Percentiles rank a stretch among this genome's conserved stretches.
These are phyloP conservation scores for Phytopythium helicoides DNA, from an alignment of 352 stramenopile genomes.

Conservation along the genomic window DNA sequence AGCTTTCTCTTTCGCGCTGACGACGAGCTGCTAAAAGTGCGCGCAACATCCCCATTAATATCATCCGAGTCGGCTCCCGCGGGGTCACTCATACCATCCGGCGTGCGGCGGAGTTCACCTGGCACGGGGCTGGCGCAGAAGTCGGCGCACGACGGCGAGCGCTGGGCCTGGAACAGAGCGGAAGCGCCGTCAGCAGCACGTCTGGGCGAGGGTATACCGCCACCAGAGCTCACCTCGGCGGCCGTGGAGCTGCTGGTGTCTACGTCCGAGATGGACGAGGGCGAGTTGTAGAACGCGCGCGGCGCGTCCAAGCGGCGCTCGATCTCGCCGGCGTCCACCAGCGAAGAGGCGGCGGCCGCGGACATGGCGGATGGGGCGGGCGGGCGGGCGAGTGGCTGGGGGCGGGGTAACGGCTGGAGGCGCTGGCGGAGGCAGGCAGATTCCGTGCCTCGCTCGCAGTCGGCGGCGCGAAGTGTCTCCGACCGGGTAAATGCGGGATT, in stretches of 20 bases:
- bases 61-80: conserved; percentile 30
- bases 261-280: conserved; percentile 66
- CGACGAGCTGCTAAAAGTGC: conserved; percentile 51
- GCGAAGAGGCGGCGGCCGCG: neutral
- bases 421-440: no score
- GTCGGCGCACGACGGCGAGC: conserved; percentile 8
- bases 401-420: no score
- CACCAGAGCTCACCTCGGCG: conserved; percentile 4
- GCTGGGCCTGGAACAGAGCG: conserved; percentile 5
- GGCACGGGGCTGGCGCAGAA: conserved; percentile 7
- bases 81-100: conserved; percentile 36
- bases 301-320: conserved; percentile 34
- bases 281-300: conserved; percentile 42
- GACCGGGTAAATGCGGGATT: no score
- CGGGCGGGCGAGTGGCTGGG: neutral
- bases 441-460: no score
- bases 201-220: neutral
- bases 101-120: conserved; percentile 34
- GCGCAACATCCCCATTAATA: conserved; percentile 79
- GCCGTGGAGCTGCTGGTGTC: conserved; percentile 39
- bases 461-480: no score
- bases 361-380: neutral
- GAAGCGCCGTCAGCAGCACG: neutral
- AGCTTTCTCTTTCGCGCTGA: conserved; percentile 63
- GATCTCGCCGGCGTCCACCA: conserved; percentile 11